Evolutionary conservation across 2,329 filamentous ascomycete species (phyloP), one percentile per base, ranked within the genome.

Genomic region (Pezicula rhizophila): DNA sequence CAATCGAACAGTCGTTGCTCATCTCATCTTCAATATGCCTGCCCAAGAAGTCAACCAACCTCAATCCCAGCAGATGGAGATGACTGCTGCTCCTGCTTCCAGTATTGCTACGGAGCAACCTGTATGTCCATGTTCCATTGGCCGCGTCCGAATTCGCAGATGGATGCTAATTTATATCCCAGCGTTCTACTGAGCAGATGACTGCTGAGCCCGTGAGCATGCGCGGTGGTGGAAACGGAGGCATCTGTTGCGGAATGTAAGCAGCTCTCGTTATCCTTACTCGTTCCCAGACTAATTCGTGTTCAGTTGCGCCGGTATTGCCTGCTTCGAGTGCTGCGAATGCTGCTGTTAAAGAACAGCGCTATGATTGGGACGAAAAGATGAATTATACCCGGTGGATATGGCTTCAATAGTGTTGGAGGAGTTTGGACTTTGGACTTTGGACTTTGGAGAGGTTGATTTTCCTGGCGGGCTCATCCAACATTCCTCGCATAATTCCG

Each of bases 191-290:
- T 15, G 59, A 62, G 51, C 51, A 59, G 47, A 62, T 62, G 60
- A 58, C 57, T 31, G 57, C 59, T 35, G 59, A 60, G 51, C 58
- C 60, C 20, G 50, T 57, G 5, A 51, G 47, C 46, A 58, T 62
- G 52, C 55, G 87, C 42, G 60, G 60, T 39, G 60, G 60, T 42
- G 56, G 48, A 4, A 52, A 49, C 33, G 57, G 45, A 38, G 58
- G 47, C 38, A 6, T 62, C 38, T 61, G 59, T 56, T 62, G 60
- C 37, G 60, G 60, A 25, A 23, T 59, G 60, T 62, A 58, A 56
- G 58, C 18, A 43, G 42, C 18, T 20, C 2, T 41, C 38, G 11
- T 35, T 33, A 38, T 11, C 7, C 26, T 23, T 15, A 23, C 14
- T 15, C 26, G 28, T 33, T 43, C 51, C 47, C 42, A 52, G 26